These are phyloP conservation scores for Oryza meyeriana DNA, from an alignment of 176 grass and related monocot genomes.

Conservation along the genomic window DNA sequence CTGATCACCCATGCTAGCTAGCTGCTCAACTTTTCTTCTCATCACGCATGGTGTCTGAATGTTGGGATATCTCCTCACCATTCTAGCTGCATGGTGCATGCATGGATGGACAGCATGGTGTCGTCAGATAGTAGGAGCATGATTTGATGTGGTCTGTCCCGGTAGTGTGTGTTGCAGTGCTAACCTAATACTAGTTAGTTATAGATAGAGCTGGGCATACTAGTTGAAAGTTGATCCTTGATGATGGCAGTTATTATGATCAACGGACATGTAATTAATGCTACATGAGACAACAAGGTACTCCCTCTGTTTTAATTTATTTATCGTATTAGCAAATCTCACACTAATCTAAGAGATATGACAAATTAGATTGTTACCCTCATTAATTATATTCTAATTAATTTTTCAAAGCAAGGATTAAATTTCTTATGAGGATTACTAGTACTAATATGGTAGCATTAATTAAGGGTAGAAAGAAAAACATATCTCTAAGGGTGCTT, in stretches of 20 bases:
- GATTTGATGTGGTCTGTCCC: constrained; percentile 5
- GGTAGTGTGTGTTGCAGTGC: neutral
- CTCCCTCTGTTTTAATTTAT: no score
- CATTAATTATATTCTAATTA: no score
- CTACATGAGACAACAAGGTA: neutral
- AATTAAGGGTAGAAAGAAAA: no score
- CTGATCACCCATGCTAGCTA: constrained; percentile 14
- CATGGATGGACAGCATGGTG: neutral
- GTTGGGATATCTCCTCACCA: neutral
- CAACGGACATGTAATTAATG: neutral
- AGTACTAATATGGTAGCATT: no score
- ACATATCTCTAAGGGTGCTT: no score
- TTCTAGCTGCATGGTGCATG: neutral
- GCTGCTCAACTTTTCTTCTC: constrained; percentile 11
- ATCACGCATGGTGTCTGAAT: neutral
- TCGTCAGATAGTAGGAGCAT: neutral
- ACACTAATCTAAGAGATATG: no score
- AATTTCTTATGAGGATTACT: no score
- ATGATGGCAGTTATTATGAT: neutral
- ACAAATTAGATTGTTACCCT: no score
- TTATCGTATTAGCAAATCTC: no score
- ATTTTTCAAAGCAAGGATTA: no score
- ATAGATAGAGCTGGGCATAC: neutral
- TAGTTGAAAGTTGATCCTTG: neutral
- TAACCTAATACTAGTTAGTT: neutral